phyloP scores from a whole-genome alignment of 257 asterid genomes.

The Petunia secreta region DNA sequence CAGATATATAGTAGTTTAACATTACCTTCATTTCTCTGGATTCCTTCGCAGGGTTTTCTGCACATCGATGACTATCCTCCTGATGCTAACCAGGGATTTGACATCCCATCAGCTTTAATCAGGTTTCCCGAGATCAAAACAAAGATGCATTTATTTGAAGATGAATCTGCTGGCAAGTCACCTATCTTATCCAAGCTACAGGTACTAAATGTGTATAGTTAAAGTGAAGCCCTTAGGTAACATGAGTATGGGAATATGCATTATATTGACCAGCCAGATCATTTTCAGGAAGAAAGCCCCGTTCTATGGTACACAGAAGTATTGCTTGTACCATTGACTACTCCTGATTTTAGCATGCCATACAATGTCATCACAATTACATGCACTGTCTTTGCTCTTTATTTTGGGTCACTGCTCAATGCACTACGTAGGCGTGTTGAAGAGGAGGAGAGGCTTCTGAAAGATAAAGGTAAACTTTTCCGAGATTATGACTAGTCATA shows the following conservation, averaged over 20 bases:
- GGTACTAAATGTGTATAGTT: constrained; percentile 45
- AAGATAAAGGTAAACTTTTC: constrained; percentile 56
- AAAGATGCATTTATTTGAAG: constrained; percentile 54
- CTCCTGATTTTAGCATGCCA: constrained; percentile 99
- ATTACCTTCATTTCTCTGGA: constrained; percentile 14
- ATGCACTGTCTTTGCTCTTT: constrained; percentile 92
- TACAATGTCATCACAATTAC: constrained; percentile 97
- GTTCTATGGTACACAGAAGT: constrained; percentile 90
- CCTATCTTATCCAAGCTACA: constrained; percentile 74
- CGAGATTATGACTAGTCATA: neutral
- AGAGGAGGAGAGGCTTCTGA: constrained; percentile 81
- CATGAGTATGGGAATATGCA: neutral
- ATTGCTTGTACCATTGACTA: constrained; percentile 92
- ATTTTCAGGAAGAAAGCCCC: constrained; percentile 57
- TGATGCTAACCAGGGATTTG: constrained; percentile 99
- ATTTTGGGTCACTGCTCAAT: constrained; percentile 93
- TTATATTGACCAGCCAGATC: constrained; percentile 30
- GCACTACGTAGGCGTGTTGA: constrained; percentile 79
- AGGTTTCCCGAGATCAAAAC: constrained; percentile 63
- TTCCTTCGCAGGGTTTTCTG: constrained; percentile 77
- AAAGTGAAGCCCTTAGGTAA: constrained; percentile 5
- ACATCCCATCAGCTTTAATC: constrained; percentile 89
- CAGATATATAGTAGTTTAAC: neutral
- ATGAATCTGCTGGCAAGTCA: constrained; percentile 40
- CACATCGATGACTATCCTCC: constrained; percentile 98